phyloP scores from a whole-genome alignment of 2,329 filamentous ascomycete genomes.

The Ascochyta pisi region DNA sequence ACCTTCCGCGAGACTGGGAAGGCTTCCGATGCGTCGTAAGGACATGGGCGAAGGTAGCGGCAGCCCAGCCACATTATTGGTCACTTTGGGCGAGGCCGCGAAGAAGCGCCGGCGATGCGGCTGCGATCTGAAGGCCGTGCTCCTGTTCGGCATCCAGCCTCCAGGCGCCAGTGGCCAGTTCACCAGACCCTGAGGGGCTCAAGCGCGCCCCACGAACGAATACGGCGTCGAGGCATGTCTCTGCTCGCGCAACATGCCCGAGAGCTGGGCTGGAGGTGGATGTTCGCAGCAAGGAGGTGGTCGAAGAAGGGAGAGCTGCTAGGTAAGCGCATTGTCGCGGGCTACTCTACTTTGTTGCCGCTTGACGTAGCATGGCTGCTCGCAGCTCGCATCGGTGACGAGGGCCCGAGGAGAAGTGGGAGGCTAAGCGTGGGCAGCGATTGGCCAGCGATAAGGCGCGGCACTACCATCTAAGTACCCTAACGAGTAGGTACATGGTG shows the following conservation, averaged over 20 bases:
- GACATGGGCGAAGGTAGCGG: not conserved
- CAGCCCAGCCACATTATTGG: constrained; percentile 2
- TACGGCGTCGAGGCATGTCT: not conserved
- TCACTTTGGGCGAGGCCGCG: constrained; percentile 8
- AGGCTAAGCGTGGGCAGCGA: constrained; percentile 12
- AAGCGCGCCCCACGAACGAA: not conserved
- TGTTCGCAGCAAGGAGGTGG: constrained; percentile 1
- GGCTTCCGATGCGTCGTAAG: constrained; percentile 1
- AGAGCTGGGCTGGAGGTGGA: not conserved
- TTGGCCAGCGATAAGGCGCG: constrained; percentile 39
- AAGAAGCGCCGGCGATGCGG: constrained; percentile 6
- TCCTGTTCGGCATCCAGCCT: not conserved
- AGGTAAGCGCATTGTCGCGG: not conserved
- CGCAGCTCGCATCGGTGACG: constrained; percentile 14
- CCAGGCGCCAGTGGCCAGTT: constrained; percentile 1
- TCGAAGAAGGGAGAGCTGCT: not conserved
- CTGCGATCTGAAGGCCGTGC: constrained; percentile 4
- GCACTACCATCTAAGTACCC: not conserved
- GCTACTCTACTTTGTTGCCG: not conserved
- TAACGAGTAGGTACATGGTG: not conserved
- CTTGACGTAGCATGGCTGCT: constrained; percentile 2
- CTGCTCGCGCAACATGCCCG: not conserved
- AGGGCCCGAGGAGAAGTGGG: constrained; percentile 17
- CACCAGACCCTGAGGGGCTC: constrained; percentile 7
- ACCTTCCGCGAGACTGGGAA: not conserved